Base-by-base conservation (phyloP, 495 filamentous ascomycete species). In the Tuber umbilicatum region DNA sequence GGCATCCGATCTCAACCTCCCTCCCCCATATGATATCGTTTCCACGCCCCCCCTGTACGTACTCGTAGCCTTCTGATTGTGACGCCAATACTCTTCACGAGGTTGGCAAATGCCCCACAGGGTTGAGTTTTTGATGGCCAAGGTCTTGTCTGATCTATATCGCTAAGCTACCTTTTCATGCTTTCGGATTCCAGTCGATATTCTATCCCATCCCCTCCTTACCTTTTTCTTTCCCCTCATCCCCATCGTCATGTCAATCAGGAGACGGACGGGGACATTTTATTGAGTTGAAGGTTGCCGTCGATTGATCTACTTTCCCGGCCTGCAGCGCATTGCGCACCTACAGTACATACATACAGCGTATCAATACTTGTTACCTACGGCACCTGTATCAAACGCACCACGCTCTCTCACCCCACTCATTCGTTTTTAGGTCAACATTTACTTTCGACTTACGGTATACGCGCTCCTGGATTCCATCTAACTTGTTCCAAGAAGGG, bases 101-200 rank as follows among this genome's bases (percentile, higher is more conserved):
- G 55, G 27, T 64, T 64, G 55, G n/a, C n/a, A 60, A 27, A 60
- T 2, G 50, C 50, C 50, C 50, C 50, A 31, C 50, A 27, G 50
- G 50, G 27, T 27, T 60, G 47, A 60, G 50, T 64, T 35, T 35
- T 35, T 35, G 55, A 35, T 64, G 27, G 55, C 27, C 55, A 64
- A 64, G 55, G 55, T 64, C 55, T 64, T 64, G 27, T 35, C 55
- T 64, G 27, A 35, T 64, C 55, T 64, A 64, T 64, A 64, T 64
- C 14, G 55, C 55, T 64, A 27, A 27, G 55, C 55, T 64, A 35
- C 55, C 27, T 31, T 64, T 64, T 27, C 55, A 64, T 64, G 55
- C 55, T 35, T 60, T 64, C 27, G 55, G 55, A 35, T 64, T 64
- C 55, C 6, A 0, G 27, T 64, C 55, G 55, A 35, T 6, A 64